Conservation (phyloP, 441 rosid species). For the Theobroma grandiflorum region DNA sequence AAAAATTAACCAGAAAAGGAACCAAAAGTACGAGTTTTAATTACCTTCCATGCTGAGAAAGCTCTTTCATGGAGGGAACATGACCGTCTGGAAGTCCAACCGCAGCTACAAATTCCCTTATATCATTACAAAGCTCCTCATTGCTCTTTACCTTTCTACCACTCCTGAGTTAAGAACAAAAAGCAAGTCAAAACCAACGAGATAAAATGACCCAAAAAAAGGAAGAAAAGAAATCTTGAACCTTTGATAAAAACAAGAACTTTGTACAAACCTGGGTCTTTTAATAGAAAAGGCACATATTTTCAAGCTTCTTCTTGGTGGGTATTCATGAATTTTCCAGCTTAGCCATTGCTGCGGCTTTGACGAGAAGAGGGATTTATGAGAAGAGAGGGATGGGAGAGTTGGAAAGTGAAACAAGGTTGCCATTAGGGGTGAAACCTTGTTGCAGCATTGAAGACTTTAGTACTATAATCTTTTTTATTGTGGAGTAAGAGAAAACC, state of each 20-base stretch:
- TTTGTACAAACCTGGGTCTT: slow-evolving; percentile 51
- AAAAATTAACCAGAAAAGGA: not conserved
- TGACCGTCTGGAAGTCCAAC: slow-evolving; percentile 73
- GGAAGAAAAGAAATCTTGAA: not conserved
- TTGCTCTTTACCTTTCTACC: slow-evolving; percentile 78
- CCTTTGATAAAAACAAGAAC: not conserved
- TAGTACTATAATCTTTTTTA: not conserved
- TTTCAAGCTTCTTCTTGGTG: slow-evolving; percentile 35
- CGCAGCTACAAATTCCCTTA: slow-evolving; percentile 62
- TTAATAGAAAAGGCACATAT: slow-evolving; percentile 54
- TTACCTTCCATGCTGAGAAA: slow-evolving; percentile 83
- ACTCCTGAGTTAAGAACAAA: slow-evolving; percentile 40
- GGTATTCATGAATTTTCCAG: slow-evolving; percentile 22
- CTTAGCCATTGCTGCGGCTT: slow-evolving; percentile 27
- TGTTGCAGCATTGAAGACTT: slow-evolving; percentile 22
- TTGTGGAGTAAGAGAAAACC: not conserved
- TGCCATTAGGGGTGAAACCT: slow-evolving; percentile 45
- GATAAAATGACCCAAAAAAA: not conserved
- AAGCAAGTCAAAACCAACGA: not conserved
- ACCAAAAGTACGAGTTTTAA: not conserved
- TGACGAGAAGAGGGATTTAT: slow-evolving; percentile 29
- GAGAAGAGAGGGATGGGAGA: slow-evolving; percentile 37
- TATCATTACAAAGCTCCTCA: slow-evolving; percentile 73
- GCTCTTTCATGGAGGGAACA: slow-evolving; percentile 83
- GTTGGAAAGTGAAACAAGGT: slow-evolving; percentile 35